These are phyloP conservation scores for Trypanosoma rangeli DNA, from an alignment of 208 protist genomes.

Conservation along the genomic window DNA sequence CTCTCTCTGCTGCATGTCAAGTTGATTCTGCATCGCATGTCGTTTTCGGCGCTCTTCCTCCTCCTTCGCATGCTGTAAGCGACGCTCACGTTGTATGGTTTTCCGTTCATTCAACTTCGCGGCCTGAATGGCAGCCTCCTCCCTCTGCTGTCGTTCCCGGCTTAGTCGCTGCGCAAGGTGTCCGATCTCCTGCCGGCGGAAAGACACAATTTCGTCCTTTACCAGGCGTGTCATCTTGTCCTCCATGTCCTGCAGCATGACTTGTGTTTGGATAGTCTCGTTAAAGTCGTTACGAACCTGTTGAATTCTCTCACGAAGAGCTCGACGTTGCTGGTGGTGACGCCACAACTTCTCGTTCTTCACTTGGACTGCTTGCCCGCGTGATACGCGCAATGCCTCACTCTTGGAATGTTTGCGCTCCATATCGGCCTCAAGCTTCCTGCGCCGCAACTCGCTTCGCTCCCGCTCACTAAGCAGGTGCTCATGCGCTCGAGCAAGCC, in stretches of 20 bases:
- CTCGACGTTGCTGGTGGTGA: not conserved
- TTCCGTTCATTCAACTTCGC: conserved; percentile 13
- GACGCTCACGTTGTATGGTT: conserved; percentile 1
- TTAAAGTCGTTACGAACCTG: conserved; percentile 14
- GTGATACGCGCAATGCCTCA: not conserved
- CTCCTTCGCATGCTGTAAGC: not conserved
- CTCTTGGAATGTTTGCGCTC: conserved; percentile 11
- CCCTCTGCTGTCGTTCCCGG: conserved; percentile 6
- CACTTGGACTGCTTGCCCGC: not conserved
- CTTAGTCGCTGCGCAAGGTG: conserved; percentile 1
- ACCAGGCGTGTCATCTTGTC: conserved; percentile 8
- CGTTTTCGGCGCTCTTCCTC: conserved; percentile 9
- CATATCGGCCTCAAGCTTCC: not conserved
- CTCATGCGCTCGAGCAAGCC: not conserved
- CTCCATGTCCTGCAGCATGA: conserved; percentile 20
- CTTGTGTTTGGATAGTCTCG: conserved; percentile 13
- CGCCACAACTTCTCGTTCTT: not conserved
- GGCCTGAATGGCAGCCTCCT: not conserved
- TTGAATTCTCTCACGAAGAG: conserved; percentile 1
- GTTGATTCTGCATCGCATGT: conserved; percentile 7
- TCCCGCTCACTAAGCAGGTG: conserved; percentile 5
- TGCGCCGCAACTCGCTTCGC: not conserved
- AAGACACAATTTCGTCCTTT: conserved; percentile 16
- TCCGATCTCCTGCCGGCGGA: conserved; percentile 22
- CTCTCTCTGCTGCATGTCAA: conserved; percentile 20